Base-by-base conservation (phyloP, 768 basidiomycete genomes). In the Lentinula aciculospora region DNA sequence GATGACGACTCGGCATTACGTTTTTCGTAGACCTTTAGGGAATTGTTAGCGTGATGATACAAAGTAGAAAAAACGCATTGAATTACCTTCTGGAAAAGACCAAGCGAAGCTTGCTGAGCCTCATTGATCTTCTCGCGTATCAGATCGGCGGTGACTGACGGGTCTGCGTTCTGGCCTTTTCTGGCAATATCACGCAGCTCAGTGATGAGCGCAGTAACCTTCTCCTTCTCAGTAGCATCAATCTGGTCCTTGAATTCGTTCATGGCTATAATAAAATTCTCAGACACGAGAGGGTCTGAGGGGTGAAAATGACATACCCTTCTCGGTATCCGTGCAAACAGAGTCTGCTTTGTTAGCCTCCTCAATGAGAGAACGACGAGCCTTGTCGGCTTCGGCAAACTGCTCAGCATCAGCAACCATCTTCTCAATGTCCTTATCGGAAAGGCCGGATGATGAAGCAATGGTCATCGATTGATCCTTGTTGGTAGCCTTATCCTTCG, bases 401-500 rank as follows among this genome's bases (percentile, higher is more conserved):
- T 92, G 80, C 76, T 99, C 97, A 53, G 96, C 87, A 65, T 98
- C 95, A 2, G 86, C 72, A 50, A 99, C 87, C 97, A 99, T 99
- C 67, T 85, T 85, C 77, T 97, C 94, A 60, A 98, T 98, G 66
- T 99, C 96, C 76, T 88, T 89, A 76, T 98, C 94, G 62, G 82
- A 90, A 53, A 99, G 85, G 69, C 97, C 96, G 3, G 96, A 98
- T 10, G 94, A 97, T 3, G 95, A 97, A 3, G 95, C 94, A 62
- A 98, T 95, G 48, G 97, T 98, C 92, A 94, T 94, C 0, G 91
- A 93, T 67, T 94, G 92, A 67, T 94, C 90, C 80, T 94, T 94
- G 71, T 68, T 74, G 12, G 92, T 94, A 2, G 92, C 92, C 79
- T 94, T 92, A 75, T 92, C 89, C 84, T 96, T 94, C 50, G 97